Evolutionary conservation across 192 early-diverging fungal species (phyloP).

Genomic region (Coemansia sp.): DNA sequence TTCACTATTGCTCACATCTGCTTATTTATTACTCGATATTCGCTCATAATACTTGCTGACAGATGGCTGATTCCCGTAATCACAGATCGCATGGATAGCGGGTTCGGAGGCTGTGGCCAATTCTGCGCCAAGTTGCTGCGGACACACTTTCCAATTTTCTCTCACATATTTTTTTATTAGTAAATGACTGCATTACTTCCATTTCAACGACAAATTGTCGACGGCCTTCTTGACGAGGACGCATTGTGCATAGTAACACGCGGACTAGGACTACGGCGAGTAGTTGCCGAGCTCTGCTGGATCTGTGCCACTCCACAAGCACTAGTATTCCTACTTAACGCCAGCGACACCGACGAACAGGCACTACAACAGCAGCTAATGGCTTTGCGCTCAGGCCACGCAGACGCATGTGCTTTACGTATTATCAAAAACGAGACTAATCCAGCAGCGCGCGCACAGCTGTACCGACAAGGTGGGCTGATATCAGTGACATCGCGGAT

Average conservation of each 20-base stretch:
- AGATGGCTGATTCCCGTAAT: constrained; percentile 5
- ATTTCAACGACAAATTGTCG: constrained; percentile 70
- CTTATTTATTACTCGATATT: too few species aligned
- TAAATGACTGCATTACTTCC: constrained; percentile 46
- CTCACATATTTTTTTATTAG: background rate
- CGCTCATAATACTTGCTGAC: too few species aligned
- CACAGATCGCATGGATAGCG: background rate
- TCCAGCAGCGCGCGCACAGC: constrained; percentile 37
- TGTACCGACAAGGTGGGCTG: constrained; percentile 84
- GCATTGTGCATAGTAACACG: constrained; percentile 77
- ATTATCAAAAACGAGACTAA: constrained; percentile 37
- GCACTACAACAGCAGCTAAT: constrained; percentile 58
- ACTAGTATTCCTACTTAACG: constrained; percentile 82
- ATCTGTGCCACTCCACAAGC: constrained; percentile 68
- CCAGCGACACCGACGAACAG: constrained; percentile 61
- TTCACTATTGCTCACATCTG: too few species aligned
- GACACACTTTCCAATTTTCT: background rate
- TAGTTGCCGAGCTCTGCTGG: constrained; percentile 73
- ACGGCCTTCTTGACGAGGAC: constrained; percentile 72
- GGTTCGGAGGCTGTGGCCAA: background rate
- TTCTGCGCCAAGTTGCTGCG: background rate
- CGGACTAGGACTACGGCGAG: constrained; percentile 74
- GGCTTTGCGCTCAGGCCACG: constrained; percentile 52
- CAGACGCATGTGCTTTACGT: constrained; percentile 14
- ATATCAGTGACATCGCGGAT: constrained; percentile 87